Evolutionary conservation across 2,329 filamentous ascomycete genomes (phyloP), one percentile per base, ranked within the genome.

Genomic region (Phoma sp.): DNA sequence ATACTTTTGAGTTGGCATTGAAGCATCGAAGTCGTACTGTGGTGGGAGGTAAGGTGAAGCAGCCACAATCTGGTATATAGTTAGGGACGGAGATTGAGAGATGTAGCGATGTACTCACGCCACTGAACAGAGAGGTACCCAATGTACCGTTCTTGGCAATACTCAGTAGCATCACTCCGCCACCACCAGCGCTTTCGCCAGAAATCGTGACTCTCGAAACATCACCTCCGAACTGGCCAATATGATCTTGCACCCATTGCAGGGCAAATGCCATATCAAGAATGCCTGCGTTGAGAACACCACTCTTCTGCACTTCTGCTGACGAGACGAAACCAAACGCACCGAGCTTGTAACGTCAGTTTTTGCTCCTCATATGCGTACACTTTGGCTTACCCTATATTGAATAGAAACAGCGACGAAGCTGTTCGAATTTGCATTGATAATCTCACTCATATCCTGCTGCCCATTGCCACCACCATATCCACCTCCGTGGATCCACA

Each of bases 31-130:
- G 12, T 71, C 73, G 64, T 84, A 84, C 57, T 84, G 81, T 47
- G 80, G 80, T 0, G 83, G 81, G 9, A 84, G 74, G 58, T 83
- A 86, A 1, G 84, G 83, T 7, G 76, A 80, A 1, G 76, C n/a
- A n/a, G n/a, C n/a, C n/a, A n/a, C n/a, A n/a, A n/a, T n/a, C n/a
- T n/a, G n/a, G n/a, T n/a, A n/a, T n/a, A n/a, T n/a, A n/a, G n/a
- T n/a, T n/a, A n/a, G n/a, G n/a, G n/a, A n/a, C n/a, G n/a, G n/a
- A n/a, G n/a, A n/a, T n/a, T n/a, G n/a, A n/a, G n/a, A n/a, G n/a
- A n/a, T n/a, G n/a, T n/a, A n/a, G n/a, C n/a, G n/a, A n/a, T n/a
- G n/a, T n/a, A 10, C 40, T 23, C 5, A 36, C 42, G 23, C 28
- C 28, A 9, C 42, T 53, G 57, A 76, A 78, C 0, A 77, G 59